phyloP scores from a whole-genome alignment of 345 rosid genomes.

The Brassica carinata region DNA sequence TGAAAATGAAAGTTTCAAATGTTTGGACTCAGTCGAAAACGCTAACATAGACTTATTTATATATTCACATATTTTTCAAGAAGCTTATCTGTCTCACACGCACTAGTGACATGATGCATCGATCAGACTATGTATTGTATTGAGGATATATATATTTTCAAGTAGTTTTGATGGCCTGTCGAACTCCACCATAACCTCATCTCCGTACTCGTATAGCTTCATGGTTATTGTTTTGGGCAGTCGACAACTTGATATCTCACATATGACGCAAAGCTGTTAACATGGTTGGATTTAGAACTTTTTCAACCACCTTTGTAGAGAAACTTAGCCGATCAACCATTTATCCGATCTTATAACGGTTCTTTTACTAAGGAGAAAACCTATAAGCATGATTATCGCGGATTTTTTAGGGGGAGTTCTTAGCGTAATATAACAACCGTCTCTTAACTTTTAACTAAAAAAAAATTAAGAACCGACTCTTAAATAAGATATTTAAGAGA shows the following conservation, averaged over 20 bases:
- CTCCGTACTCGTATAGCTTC: not conserved
- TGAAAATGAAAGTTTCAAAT: not conserved
- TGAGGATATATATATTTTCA: not conserved
- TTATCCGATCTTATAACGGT: not conserved
- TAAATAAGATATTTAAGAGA: too few relatives aligned
- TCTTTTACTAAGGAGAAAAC: too few relatives aligned
- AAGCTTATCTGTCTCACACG: not conserved
- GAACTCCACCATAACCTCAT: not conserved
- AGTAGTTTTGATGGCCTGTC: not conserved
- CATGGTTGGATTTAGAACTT: not conserved
- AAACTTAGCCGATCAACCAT: not conserved
- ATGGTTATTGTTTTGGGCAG: not conserved
- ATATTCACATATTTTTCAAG: not conserved
- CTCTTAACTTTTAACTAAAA: too few relatives aligned
- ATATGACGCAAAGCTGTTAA: not conserved
- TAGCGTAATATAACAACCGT: too few relatives aligned
- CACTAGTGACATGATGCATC: not conserved
- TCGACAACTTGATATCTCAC: not conserved
- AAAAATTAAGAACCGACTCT: too few relatives aligned
- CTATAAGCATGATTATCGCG: too few relatives aligned
- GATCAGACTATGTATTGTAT: not conserved
- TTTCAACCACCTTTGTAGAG: not conserved
- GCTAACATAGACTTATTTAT: not conserved
- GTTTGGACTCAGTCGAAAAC: not conserved
- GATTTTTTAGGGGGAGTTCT: too few relatives aligned